Conservation (phyloP, 2,329 filamentous ascomycete species). For the Thelonectria discophora region DNA sequence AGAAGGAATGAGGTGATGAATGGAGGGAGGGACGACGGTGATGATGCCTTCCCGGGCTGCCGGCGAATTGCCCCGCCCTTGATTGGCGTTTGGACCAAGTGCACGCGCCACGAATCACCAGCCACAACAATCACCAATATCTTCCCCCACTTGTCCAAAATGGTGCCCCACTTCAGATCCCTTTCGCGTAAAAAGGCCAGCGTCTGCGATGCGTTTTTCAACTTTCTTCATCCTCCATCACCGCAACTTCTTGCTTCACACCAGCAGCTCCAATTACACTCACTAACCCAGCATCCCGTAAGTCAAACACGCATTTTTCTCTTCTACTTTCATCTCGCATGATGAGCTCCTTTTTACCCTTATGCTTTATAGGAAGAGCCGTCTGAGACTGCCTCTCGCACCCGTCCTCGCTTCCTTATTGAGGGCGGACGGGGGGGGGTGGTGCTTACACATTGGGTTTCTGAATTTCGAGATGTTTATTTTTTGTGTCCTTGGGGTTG, state of each 20-base stretch:
- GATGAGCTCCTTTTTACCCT: constrained; percentile 54
- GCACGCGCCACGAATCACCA: constrained; percentile 2
- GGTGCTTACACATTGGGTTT: constrained; percentile 58
- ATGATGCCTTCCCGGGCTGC: constrained; percentile 21
- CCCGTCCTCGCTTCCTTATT: constrained; percentile 23
- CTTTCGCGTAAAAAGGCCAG: constrained; percentile 14
- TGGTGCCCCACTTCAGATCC: constrained; percentile 24
- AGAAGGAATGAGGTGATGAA: constrained; percentile 29
- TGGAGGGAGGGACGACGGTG: constrained; percentile 29
- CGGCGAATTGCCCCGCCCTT: constrained; percentile 17
- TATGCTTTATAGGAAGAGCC: constrained; percentile 55
- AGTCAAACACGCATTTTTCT: background rate
- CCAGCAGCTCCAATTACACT: background rate
- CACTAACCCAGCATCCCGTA: background rate
- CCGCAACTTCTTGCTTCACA: constrained; percentile 2
- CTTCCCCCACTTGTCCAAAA: background rate
- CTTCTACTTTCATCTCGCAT: constrained; percentile 44
- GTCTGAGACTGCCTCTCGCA: constrained; percentile 53
- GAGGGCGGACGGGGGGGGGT: constrained; percentile 50
- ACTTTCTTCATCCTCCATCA: constrained; percentile 28
- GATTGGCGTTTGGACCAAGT: constrained; percentile 27
- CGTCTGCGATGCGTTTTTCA: constrained; percentile 31
- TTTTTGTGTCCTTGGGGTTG: constrained; percentile 16
- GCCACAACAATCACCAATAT: background rate
- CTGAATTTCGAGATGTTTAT: constrained; percentile 50